Evolutionary conservation across 441 rosid genomes (phyloP).

Genomic region (Gossypium lobatum): DNA sequence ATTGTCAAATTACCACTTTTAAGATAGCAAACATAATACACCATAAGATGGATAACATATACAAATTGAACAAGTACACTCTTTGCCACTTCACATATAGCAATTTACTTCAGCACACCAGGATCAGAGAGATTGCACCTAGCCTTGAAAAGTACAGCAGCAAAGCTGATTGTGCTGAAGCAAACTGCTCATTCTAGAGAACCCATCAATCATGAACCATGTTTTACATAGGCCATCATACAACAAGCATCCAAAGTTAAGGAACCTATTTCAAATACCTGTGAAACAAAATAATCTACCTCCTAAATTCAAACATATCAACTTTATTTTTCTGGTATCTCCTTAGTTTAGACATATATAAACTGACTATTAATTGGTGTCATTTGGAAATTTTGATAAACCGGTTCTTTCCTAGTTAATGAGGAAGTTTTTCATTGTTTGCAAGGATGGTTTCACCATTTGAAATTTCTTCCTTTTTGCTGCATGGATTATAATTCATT

Average conservation of each 20-base stretch:
- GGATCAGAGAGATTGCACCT: background rate
- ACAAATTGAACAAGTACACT: background rate
- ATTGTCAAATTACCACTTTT: background rate
- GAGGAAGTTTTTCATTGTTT: background rate
- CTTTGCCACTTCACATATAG: background rate
- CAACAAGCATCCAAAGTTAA: background rate
- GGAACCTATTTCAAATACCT: background rate
- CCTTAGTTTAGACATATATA: too few relatives aligned
- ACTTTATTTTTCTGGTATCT: too few relatives aligned
- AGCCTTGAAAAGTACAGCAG: background rate
- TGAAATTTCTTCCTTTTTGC: slow-evolving; percentile 9
- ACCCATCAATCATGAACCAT: background rate
- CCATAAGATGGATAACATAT: background rate
- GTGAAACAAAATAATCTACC: slow-evolving; percentile 6
- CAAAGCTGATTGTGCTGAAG: background rate
- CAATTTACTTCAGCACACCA: background rate
- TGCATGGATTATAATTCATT: background rate
- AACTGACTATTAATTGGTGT: too few relatives aligned
- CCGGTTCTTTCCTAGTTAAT: background rate
- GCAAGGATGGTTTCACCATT: background rate
- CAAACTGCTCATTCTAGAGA: background rate
- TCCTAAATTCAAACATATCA: background rate
- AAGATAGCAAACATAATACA: background rate
- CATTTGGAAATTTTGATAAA: background rate
- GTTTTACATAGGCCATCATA: background rate